Evolutionary conservation across 2,329 filamentous ascomycete genomes (phyloP).

Genomic region (Colletotrichum aenigma): DNA sequence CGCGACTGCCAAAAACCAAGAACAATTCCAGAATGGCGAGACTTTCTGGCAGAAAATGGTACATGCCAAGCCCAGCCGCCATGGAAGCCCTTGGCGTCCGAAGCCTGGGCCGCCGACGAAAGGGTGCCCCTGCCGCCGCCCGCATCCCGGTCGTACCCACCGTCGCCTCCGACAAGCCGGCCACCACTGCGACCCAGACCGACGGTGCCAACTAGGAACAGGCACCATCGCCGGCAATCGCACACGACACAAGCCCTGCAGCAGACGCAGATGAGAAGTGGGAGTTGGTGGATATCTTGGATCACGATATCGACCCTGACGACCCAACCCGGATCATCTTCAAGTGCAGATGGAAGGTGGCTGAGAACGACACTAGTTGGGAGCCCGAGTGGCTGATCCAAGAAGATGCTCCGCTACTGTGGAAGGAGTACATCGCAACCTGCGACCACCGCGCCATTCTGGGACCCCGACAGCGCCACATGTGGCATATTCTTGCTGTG

Average conservation of each 20-base stretch:
- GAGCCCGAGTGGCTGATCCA: not conserved
- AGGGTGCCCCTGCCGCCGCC: not conserved
- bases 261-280: not conserved
- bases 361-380: not conserved
- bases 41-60: not conserved
- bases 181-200: not conserved
- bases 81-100: not conserved
- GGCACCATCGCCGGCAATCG: not conserved
- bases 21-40: not conserved
- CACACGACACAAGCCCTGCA: not conserved
- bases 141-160: not conserved
- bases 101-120: not conserved
- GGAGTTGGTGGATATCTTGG: not conserved
- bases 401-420: not conserved
- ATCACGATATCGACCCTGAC: not conserved
- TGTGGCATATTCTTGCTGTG: not conserved
- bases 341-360: not conserved
- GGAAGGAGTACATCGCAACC: not conserved
- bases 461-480: not conserved
- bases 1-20: not conserved
- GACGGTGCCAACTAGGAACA: not conserved
- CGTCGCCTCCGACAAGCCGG: not conserved
- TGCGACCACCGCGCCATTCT: not conserved
- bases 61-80: not conserved
- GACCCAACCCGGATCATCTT: not conserved